A percentile compares a stretch with the other conserved stretches of the same genome.
Evolutionary conservation across 2,329 filamentous ascomycete genomes (phyloP).

Genomic region (Akanthomyces uredinophilus): DNA sequence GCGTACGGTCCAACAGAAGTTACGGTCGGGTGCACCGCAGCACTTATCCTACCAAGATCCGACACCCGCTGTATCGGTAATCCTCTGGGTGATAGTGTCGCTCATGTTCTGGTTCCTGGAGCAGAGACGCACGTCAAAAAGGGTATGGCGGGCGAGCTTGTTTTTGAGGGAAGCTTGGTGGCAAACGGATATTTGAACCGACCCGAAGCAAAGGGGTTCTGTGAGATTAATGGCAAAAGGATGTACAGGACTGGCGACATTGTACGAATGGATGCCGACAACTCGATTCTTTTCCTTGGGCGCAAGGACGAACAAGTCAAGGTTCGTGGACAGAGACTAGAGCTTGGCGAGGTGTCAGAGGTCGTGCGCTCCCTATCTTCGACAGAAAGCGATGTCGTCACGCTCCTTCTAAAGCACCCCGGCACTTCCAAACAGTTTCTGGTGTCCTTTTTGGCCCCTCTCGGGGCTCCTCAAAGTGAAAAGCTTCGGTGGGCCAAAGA

Average conservation of each 20-base stretch:
- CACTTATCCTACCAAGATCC: background rate
- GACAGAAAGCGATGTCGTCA: background rate
- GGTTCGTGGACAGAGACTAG: constrained; percentile 2
- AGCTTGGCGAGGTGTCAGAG: constrained; percentile 2
- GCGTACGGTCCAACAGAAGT: constrained; percentile 2
- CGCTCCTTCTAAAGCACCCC: constrained; percentile 3
- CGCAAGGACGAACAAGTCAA: constrained; percentile 6
- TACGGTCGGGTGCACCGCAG: background rate
- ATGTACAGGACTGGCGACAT: constrained; percentile 5
- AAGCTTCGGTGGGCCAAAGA: background rate
- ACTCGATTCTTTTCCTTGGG: constrained; percentile 2
- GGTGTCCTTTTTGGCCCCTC: background rate
- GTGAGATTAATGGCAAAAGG: background rate
- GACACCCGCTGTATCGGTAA: constrained; percentile 1
- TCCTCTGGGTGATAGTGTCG: constrained; percentile 1
- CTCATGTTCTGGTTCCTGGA: background rate
- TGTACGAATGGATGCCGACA: background rate
- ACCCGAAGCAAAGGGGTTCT: background rate
- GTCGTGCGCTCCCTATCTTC: constrained; percentile 2
- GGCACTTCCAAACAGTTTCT: background rate
- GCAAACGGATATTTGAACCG: constrained; percentile 6
- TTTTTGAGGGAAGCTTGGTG: constrained; percentile 1
- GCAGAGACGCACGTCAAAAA: constrained; percentile 4
- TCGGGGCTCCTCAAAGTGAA: background rate
- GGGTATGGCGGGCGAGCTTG: background rate